These are phyloP conservation scores for Sordariomycetes sp. DNA, from an alignment of 2,329 filamentous ascomycete species.

Conservation along the genomic window DNA sequence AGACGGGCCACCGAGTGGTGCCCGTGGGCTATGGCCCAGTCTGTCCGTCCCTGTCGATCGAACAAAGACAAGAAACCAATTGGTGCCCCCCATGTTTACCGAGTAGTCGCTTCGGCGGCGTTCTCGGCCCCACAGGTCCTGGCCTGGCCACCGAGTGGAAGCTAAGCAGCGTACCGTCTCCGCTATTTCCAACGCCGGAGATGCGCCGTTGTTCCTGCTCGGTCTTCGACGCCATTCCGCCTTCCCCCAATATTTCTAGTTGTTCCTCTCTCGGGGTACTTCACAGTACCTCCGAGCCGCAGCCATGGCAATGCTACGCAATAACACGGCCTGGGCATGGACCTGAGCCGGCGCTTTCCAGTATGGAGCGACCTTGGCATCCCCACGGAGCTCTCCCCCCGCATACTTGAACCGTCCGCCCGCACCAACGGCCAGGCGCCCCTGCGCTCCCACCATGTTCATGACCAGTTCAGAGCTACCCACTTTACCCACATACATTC, in stretches of 20 bases:
- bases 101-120: not conserved
- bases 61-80: not conserved
- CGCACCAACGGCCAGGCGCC: not conserved
- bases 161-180: not conserved
- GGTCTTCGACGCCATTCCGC: not conserved
- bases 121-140: not conserved
- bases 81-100: not conserved
- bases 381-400: not conserved
- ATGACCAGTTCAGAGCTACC: not conserved
- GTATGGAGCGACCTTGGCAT: not conserved
- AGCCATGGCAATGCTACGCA: not conserved
- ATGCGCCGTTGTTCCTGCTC: not conserved
- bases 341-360: not conserved
- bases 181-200: not conserved
- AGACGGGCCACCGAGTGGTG: not conserved
- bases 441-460: not conserved
- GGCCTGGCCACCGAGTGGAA: not conserved
- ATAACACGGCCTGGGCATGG: not conserved
- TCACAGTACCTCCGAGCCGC: not conserved
- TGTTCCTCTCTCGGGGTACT: not conserved
- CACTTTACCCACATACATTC: not conserved
- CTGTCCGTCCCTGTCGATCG: no score
- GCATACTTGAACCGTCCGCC: not conserved
- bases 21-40: not conserved
- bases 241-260: not conserved